Conservation (phyloP, 192 early-diverging fungal genomes). For the Cladochytrium replicatum region DNA sequence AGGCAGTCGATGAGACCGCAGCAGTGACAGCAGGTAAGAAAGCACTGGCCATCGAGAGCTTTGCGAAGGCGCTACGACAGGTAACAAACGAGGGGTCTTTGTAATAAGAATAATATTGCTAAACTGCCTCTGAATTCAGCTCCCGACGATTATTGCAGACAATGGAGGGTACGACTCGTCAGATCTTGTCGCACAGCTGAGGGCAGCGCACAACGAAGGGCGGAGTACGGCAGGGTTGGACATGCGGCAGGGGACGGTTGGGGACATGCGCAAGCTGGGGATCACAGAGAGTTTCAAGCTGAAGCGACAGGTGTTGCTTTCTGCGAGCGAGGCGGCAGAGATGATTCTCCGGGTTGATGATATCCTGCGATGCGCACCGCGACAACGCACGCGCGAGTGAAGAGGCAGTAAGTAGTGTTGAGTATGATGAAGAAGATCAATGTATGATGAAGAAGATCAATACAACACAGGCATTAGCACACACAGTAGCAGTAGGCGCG, state of each 20-base stretch:
- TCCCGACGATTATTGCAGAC: conserved; percentile 94
- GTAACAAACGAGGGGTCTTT: conserved; percentile 18
- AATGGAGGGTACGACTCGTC: conserved; percentile 95
- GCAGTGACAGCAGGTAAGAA: conserved; percentile 88
- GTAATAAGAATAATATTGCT: neutral
- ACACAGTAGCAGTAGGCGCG: no score
- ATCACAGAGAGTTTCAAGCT: conserved; percentile 97
- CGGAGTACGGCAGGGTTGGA: conserved; percentile 68
- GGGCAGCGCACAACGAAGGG: conserved; percentile 88
- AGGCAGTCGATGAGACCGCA: conserved; percentile 90
- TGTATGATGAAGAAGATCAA: no score
- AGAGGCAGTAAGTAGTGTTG: no score
- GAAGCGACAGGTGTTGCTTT: conserved; percentile 82
- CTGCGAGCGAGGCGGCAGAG: conserved; percentile 91
- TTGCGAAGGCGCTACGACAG: conserved; percentile 82
- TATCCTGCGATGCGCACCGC: conserved; percentile 79
- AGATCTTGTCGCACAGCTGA: conserved; percentile 83
- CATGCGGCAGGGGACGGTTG: conserved; percentile 72
- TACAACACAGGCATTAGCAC: no score
- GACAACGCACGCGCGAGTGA: no score
- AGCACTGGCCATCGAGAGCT: conserved; percentile 88
- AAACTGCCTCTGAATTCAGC: conserved; percentile 35
- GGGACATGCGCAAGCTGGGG: conserved; percentile 72
- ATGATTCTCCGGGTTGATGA: conserved; percentile 97
- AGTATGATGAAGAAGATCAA: no score